Evolutionary conservation across 768 basidiomycete species (phyloP), one percentile per base, ranked within the genome.

Genomic region (Termitomyces eurrhizus): DNA sequence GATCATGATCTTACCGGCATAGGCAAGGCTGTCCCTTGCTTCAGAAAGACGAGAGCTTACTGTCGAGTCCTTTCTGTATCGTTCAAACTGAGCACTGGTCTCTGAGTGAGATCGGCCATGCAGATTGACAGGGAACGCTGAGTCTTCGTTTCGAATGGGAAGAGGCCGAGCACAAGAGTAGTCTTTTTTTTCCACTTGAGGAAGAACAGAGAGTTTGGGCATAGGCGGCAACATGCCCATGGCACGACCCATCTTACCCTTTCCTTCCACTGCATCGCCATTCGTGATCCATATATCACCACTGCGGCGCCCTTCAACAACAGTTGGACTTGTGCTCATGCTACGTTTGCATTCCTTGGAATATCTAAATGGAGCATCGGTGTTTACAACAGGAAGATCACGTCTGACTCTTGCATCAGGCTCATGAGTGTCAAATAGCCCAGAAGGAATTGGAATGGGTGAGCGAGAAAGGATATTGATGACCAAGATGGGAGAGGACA

Each of bases 211-310:
- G 1, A 92, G 80, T 68, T 84, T 87, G 39, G 89, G 89, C 53
- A 77, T 79, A 21, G 88, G 81, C 11, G 78, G 72, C 36, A 90
- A 78, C 74, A 90, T 79, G n/a, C 79, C 82, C 33, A 90, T 66
- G 2, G 85, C 85, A 21, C 88, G 83, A 46, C 82, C 77, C 35
- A 88, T 64, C 65, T 84, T 87, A 57, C 75, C 74, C 70, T 85
- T 88, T 1, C 86, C 86, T 52, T 87, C 85, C 24, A 87, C 75
- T 7, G 88, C 89, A 61, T 90, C 83, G n/a, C 88, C 87, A 57
- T 86, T 87, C 13, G 82, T 70, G 64, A 90, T 72, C 89, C 89
- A 90, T 33, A 90, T 83, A 65, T 90, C 89, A 29, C 87, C 86
- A 64, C 87, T 88, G 51, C 86, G 84, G 36, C 86, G 82, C 33